Conservation (phyloP, 495 filamentous ascomycete species). For the Parathielavia hyrcaniae region DNA sequence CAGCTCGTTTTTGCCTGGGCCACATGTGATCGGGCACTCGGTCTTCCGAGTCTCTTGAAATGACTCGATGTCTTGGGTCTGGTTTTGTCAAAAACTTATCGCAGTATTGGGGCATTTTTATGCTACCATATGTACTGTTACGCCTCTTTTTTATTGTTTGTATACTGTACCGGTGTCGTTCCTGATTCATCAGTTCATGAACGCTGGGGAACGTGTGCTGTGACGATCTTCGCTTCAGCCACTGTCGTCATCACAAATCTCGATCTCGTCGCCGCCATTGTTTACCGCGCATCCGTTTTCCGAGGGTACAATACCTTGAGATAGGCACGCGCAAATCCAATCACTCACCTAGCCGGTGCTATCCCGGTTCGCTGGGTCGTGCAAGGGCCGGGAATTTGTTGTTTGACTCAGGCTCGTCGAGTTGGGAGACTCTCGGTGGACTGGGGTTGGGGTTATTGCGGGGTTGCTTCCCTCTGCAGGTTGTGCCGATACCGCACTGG, state of each 20-base stretch:
- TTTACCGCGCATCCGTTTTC: not conserved
- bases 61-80: conserved; percentile 6
- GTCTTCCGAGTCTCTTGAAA: conserved; percentile 7
- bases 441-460: too few species aligned
- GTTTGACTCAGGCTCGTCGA: too few species aligned
- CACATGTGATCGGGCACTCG: conserved; percentile 24
- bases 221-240: not conserved
- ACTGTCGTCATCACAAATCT: not conserved
- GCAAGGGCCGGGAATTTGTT: too few species aligned
- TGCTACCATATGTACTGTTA: not conserved
- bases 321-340: too few species aligned
- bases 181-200: too few species aligned
- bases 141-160: not conserved
- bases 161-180: not conserved
- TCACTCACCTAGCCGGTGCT: not conserved
- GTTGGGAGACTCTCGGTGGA: too few species aligned
- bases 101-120: not conserved
- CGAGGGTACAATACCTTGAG: too few species aligned
- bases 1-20: not conserved
- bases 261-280: too few species aligned
- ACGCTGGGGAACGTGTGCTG: too few species aligned
- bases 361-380: too few species aligned
- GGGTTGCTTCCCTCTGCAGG: too few species aligned
- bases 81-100: not conserved
- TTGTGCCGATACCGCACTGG: too few species aligned